Conservation (phyloP, 2,329 filamentous ascomycete species). For the Ophiocordyceps unilateralis region DNA sequence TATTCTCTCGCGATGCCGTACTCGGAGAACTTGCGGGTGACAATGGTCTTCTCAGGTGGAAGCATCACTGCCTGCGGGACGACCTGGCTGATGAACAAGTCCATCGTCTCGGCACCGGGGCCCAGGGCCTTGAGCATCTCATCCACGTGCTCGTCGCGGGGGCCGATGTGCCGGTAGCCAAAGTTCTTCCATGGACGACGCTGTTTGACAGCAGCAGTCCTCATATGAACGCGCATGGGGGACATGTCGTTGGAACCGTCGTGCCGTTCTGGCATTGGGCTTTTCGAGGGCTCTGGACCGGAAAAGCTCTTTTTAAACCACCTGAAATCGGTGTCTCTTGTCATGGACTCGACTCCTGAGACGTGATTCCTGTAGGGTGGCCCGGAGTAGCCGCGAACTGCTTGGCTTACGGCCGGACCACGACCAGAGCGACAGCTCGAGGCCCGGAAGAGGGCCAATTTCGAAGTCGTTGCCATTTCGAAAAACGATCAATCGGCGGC, state of each 20-base stretch:
- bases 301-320: not conserved
- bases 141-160: constrained; percentile 48
- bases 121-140: constrained; percentile 69
- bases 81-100: constrained; percentile 73
- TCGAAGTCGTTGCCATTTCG: constrained; percentile 9
- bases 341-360: not conserved
- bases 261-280: no score
- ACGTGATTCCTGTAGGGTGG: not conserved
- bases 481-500: not conserved
- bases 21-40: constrained; percentile 38
- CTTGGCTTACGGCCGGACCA: not conserved
- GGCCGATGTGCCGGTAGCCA: constrained; percentile 72
- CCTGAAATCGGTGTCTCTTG: not conserved
- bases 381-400: not conserved
- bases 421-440: constrained; percentile 3
- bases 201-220: constrained; percentile 6
- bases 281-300: not conserved
- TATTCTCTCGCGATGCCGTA: constrained; percentile 6
- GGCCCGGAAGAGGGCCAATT: constrained; percentile 9
- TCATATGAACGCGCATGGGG: constrained; percentile 3
- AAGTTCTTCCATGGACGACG: constrained; percentile 28
- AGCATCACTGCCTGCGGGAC: constrained; percentile 59
- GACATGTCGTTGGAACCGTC: no score
- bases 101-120: constrained; percentile 54
- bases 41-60: constrained; percentile 10